Base-by-base conservation (phyloP, 2,329 filamentous ascomycete species). In the Colletotrichum phormii region DNA sequence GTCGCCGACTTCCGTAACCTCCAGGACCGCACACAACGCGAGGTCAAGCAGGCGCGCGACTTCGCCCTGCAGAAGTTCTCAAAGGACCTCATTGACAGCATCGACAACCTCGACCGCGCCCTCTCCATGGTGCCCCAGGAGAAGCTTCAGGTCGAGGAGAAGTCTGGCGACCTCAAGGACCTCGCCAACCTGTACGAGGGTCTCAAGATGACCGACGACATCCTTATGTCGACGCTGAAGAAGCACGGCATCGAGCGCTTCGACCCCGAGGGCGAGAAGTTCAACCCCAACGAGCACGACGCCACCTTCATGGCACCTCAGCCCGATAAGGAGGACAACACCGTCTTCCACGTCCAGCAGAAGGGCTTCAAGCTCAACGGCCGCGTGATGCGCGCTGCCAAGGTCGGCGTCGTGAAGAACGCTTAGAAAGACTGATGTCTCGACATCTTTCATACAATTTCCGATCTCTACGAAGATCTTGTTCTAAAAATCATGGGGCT, bases 1-100 rank as follows among this genome's bases (percentile, higher is more conserved):
- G 92, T 98, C 76, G 97, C 97, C 85, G 97, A 99, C 80, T 98
- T 97, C 90, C 95, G 95, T 82, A 99, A 98, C 86, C 93, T 99
- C 64, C 96, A 98, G 87, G 95, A 98, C 80, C 94, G 97, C 80
- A 97, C 95, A 55, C 90, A 92, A 82, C 95, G 97, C 80, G 97
- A 99, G 77, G 92, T 97, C 82, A 94, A 97, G 84, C 85, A 90
- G 24, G 94, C 96, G 24, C 92, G 93, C 78, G 94, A 97, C 85
- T 99, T 98, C 79, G 97, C 96, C 79, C 97, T 99, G 80, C 95
- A 98, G 82, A 95, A 92, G 77, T 98, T 99, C 85, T 95, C 96
- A 80, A 93, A 95, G 84, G 97, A 99, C 84, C 92, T 99, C 58
- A 91, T 98, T 77, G 97, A 99, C 82, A 95, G 91, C 80, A 92